Evolutionary conservation across 1,139 yeast genomes (phyloP).

Genomic region (Pneumocystis sp.): DNA sequence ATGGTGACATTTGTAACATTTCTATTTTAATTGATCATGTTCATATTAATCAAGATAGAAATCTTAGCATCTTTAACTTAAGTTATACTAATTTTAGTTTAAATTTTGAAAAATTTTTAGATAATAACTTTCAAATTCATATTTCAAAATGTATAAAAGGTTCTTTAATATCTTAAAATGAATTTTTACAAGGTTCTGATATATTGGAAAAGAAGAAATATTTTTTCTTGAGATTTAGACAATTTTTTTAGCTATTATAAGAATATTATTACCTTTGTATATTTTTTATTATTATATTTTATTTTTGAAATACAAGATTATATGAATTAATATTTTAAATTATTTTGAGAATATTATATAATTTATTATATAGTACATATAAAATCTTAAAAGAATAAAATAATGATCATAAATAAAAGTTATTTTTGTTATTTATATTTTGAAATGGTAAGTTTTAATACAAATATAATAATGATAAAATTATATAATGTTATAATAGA

Average conservation of each 20-base stretch:
- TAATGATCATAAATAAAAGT: too few species aligned
- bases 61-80: background rate
- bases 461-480: background rate
- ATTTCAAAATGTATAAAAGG: background rate
- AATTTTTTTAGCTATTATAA: background rate
- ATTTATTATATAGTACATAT: background rate
- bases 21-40: background rate
- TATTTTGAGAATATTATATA: background rate
- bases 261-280: background rate
- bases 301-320: background rate
- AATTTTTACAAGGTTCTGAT: background rate
- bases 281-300: background rate
- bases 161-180: background rate
- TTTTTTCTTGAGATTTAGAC: background rate
- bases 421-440: too few species aligned
- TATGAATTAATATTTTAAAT: background rate
- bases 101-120: background rate
- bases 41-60: background rate
- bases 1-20: too few species aligned
- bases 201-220: background rate
- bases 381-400: background rate
- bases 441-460: too few species aligned
- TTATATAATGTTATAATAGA: too few species aligned
- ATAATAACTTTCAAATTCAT: background rate
- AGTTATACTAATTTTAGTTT: too few species aligned